Base-by-base conservation (phyloP, 768 basidiomycete genomes). In the Termitomyces sp. region DNA sequence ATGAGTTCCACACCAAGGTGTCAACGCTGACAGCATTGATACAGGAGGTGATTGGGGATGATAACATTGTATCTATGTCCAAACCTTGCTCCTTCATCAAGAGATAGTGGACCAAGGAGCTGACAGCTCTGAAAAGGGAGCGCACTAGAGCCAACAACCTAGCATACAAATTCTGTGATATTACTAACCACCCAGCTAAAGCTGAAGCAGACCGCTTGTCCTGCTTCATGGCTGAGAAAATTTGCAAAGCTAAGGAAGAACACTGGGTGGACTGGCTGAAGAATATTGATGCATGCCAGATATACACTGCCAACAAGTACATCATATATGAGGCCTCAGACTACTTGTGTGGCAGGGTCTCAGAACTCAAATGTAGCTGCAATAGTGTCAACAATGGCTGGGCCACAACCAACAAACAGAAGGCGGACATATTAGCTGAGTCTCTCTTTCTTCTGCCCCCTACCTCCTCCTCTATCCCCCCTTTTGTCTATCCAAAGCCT, bases 381-480 rank as follows among this genome's bases (percentile, higher is more conserved):
- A 6, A 2, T 0, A 8, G n/a, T 2, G 4, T 1, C 1, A 0
- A 4, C 5, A 9, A 3, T 0, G 4, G 6, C 0, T n/a, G n/a
- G n/a, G 39, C 39, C 2, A 20, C n/a, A 0, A 41, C 8, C 7
- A 41, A 8, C 3, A 12, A 0, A 3, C 6, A 42, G 0, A 42
- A 42, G 3, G 41, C 20, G 0, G 4, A 10, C 0, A 3, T 39
- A 6, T 3, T 39, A 39, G 37, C 37, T 39, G 18, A 22, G 41
- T 42, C 41, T 16, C 10, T 22, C 0, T 42, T 22, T 6, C 20
- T 20, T 12, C 41, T 10, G 1, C 20, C 41, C 5, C 20, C 20
- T 3, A 5, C 3, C 8, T 5, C 8, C n/a, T 8, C n/a, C n/a
- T n/a, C n/a, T 1, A 20, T 20, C 5, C n/a, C 39, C n/a, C n/a